Conservation (phyloP, 202 grass and related monocot species). For the Setaria italica region DNA sequence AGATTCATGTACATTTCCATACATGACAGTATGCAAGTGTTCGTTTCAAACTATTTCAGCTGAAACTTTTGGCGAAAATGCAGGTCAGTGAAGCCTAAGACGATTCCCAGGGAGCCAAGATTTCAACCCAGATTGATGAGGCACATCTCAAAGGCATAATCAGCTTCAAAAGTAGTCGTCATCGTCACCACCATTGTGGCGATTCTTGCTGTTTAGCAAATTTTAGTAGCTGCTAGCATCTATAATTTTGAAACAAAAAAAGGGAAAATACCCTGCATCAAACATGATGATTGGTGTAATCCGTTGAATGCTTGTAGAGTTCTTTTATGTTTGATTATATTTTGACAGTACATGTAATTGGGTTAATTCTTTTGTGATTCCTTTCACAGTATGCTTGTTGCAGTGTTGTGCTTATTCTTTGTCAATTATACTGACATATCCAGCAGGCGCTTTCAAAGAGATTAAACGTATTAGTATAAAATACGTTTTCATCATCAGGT, state of each 20-base stretch:
- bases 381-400: background rate
- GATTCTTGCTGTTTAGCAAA: background rate
- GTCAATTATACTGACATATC: slow-evolving; percentile 5
- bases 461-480: background rate
- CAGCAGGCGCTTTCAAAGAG: background rate
- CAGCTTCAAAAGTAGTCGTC: background rate
- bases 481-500: background rate
- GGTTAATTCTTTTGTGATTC: background rate
- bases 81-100: slow-evolving; percentile 66
- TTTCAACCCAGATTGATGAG: slow-evolving; percentile 60
- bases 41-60: slow-evolving; percentile 10
- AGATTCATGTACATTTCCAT: background rate
- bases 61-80: slow-evolving; percentile 21
- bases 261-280: background rate
- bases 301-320: background rate
- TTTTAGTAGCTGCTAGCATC: background rate
- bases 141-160: slow-evolving; percentile 42
- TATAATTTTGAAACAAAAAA: background rate
- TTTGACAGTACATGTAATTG: background rate
- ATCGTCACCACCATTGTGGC: background rate
- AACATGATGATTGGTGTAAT: slow-evolving; percentile 27
- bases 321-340: background rate
- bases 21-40: background rate
- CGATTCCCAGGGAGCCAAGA: slow-evolving; percentile 81
- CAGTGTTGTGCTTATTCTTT: background rate